Conservation (phyloP, 2,329 filamentous ascomycete species). For the Didymella pomorum region DNA sequence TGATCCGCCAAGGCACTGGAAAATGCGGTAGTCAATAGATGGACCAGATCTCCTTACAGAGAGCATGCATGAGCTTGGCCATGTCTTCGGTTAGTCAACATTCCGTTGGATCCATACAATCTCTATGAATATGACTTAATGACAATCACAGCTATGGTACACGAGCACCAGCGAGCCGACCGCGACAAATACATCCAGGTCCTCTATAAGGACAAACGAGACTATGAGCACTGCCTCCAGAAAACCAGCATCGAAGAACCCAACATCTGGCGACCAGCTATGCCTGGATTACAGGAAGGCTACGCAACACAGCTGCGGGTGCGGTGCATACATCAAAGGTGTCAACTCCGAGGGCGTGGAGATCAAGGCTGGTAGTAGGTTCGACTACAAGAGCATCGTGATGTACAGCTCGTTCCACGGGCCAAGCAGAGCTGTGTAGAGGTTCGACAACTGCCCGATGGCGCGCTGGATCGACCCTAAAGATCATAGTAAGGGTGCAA, state of each 20-base stretch:
- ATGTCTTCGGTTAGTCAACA: background rate
- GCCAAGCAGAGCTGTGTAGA: background rate
- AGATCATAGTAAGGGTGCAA: background rate
- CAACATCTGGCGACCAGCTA: conserved; percentile 1
- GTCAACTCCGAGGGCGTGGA: background rate
- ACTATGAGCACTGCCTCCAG: conserved; percentile 6
- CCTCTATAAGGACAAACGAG: background rate
- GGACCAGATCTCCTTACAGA: background rate
- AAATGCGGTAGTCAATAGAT: background rate
- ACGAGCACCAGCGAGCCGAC: conserved; percentile 15
- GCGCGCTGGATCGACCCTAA: conserved; percentile 1
- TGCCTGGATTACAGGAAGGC: conserved; percentile 5
- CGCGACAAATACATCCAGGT: conserved; percentile 16
- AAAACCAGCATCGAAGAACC: conserved; percentile 3
- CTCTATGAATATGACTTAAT: no score
- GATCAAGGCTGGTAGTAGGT: background rate
- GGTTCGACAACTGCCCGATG: conserved; percentile 5
- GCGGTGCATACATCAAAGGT: background rate
- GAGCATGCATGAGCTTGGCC: conserved; percentile 8
- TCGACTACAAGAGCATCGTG: conserved; percentile 9
- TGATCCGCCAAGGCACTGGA: background rate
- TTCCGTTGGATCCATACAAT: no score
- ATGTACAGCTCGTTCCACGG: background rate
- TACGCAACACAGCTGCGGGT: background rate
- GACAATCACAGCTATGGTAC: conserved; percentile 9